Percentiles rank a stretch among this genome's conserved stretches.
Conservation (phyloP, 805 yeast species). For the Candida silvicultrix region DNA sequence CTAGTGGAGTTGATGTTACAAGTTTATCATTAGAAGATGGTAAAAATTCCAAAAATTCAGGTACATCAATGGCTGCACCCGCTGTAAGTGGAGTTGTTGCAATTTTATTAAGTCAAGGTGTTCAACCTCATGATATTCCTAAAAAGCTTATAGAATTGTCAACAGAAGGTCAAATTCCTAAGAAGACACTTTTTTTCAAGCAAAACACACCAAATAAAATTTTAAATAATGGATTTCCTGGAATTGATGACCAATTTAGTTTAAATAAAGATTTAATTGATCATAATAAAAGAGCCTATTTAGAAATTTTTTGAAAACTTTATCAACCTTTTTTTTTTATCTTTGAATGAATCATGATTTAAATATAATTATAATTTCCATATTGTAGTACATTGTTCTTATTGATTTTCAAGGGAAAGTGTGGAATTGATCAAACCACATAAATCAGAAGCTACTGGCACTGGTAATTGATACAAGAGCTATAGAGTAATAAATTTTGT, state of each 20-base stretch:
- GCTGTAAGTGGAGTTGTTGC: slow-evolving; percentile 63
- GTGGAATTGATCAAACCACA: no score
- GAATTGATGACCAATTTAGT: slow-evolving; percentile 21
- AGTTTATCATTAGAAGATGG: slow-evolving; percentile 30
- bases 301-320: background rate
- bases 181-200: slow-evolving; percentile 38
- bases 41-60: slow-evolving; percentile 41
- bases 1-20: slow-evolving; percentile 68
- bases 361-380: no score
- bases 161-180: slow-evolving; percentile 40
- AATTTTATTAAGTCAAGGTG: slow-evolving; percentile 45
- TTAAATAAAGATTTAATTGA: background rate
- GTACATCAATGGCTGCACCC: slow-evolving; percentile 83
- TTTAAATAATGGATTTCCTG: slow-evolving; percentile 30
- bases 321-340: background rate
- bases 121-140: slow-evolving; percentile 35
- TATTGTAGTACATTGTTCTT: no score
- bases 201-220: slow-evolving; percentile 58
- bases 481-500: no score
- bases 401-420: no score
- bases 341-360: no score
- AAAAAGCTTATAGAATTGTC: slow-evolving; percentile 37
- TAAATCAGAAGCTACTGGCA: no score
- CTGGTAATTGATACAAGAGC: no score
- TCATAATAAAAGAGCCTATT: background rate